Conservation (phyloP, 1,284 basidiomycete species). For the Rhodofomes roseus region DNA sequence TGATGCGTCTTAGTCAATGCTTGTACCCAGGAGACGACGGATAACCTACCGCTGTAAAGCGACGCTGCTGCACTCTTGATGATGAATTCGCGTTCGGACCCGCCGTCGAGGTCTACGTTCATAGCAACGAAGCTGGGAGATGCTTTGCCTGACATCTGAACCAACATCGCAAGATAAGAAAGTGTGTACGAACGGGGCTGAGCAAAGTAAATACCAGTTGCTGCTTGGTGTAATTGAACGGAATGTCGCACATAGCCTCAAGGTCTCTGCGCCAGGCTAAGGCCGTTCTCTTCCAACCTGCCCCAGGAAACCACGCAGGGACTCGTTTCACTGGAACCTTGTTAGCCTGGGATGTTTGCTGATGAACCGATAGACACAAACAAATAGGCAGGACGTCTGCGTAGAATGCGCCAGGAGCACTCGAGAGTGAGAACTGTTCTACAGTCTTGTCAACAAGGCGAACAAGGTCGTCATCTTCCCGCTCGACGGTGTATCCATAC, state of each 20-base stretch:
- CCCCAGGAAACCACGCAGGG: conserved; percentile 29
- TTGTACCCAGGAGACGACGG: not conserved
- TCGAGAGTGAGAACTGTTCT: conserved; percentile 23
- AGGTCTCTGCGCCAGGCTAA: conserved; percentile 17
- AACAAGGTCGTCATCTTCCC: conserved; percentile 29
- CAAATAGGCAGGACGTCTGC: conserved; percentile 30
- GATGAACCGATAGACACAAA: conserved; percentile 9
- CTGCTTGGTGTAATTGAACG: conserved; percentile 22
- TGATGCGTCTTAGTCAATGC: conserved; percentile 4
- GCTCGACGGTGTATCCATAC: conserved; percentile 32
- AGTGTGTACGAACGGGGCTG: not conserved
- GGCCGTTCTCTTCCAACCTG: conserved; percentile 20
- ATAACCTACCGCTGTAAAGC: conserved; percentile 22
- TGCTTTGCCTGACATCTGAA: conserved; percentile 24
- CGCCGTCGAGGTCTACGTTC: conserved; percentile 18
- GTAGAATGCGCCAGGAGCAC: conserved; percentile 26
- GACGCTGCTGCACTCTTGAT: conserved; percentile 27
- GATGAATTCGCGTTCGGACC: conserved; percentile 20
- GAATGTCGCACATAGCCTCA: conserved; percentile 21
- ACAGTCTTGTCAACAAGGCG: conserved; percentile 28
- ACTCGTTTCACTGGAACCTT: conserved; percentile 14
- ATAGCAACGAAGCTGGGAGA: conserved; percentile 23
- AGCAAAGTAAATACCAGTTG: conserved; percentile 18
- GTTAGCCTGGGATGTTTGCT: not conserved
- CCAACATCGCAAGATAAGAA: not conserved